Conservation (phyloP, 306 rosid genomes). For the peach (Prunus persica) region DNA sequence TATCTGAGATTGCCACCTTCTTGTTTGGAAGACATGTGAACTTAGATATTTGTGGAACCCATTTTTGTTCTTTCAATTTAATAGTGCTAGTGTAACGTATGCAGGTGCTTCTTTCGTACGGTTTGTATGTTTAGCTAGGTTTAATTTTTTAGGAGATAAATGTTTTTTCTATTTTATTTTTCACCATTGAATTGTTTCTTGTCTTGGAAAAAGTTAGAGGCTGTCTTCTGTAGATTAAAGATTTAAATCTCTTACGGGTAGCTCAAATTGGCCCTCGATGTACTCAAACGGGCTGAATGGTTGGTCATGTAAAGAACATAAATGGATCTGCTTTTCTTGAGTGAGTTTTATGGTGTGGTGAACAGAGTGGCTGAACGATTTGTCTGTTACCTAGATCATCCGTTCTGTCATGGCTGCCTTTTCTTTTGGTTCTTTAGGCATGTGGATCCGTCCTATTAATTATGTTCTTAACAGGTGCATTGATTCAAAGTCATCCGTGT, state of each 20-base stretch:
- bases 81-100: background rate
- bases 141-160: background rate
- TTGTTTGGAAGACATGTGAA: background rate
- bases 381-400: background rate
- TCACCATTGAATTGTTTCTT: background rate
- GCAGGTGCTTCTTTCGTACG: background rate
- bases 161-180: background rate
- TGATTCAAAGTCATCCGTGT: conserved; percentile 1
- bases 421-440: background rate
- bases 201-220: background rate
- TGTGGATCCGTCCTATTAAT: background rate
- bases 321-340: background rate
- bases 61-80: background rate
- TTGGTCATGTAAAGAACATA: background rate
- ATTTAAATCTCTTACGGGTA: background rate
- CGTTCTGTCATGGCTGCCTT: background rate
- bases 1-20: background rate
- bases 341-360: background rate
- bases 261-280: background rate
- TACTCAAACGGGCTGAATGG: background rate
- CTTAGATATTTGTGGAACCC: background rate
- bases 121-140: background rate
- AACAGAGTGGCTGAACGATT: background rate
- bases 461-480: background rate
- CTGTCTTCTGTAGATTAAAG: background rate